Percentiles rank a stretch among this genome's conserved stretches.
Evolutionary conservation across 2,329 filamentous ascomycete species (phyloP).

Genomic region (Didymella pinodella): DNA sequence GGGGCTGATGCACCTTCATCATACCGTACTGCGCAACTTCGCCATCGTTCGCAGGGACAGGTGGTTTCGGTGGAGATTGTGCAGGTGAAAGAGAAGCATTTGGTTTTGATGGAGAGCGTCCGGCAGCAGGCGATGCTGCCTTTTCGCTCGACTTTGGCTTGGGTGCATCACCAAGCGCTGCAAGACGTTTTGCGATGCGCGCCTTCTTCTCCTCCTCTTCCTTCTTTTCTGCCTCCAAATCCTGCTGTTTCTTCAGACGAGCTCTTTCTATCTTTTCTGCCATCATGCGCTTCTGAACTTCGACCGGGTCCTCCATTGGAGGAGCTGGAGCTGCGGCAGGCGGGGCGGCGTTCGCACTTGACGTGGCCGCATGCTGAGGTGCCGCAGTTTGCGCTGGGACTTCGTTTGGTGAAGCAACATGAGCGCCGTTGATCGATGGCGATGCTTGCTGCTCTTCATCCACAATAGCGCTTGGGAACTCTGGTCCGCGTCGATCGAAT

Average conservation of each 20-base stretch:
- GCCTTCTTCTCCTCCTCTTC: conserved; percentile 76
- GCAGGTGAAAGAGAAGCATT: conserved; percentile 47
- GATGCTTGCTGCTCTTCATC: conserved; percentile 43
- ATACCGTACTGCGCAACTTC: conserved; percentile 67
- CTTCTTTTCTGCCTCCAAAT: conserved; percentile 66
- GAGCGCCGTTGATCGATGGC: conserved; percentile 42
- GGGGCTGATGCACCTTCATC: conserved; percentile 68
- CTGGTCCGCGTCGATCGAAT: conserved; percentile 57
- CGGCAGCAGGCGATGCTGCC: conserved; percentile 45
- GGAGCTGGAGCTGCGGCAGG: conserved; percentile 42
- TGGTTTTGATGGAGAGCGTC: conserved; percentile 56
- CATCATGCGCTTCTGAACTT: conserved; percentile 75
- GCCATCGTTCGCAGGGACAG: conserved; percentile 64
- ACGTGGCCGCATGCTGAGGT: conserved; percentile 46
- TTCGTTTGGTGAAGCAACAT: conserved; percentile 42
- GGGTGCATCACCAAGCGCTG: conserved; percentile 68
- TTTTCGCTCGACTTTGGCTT: conserved; percentile 50
- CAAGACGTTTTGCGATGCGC: conserved; percentile 75
- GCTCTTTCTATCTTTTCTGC: conserved; percentile 73
- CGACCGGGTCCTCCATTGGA: conserved; percentile 66
- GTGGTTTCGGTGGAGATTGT: conserved; percentile 64
- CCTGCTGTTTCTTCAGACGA: conserved; percentile 68
- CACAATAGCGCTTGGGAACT: conserved; percentile 39
- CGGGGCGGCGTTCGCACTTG: conserved; percentile 34
- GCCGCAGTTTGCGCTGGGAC: conserved; percentile 47